Conservation (phyloP, 1,284 basidiomycete genomes). For the Fistulinella cinereoalba region DNA sequence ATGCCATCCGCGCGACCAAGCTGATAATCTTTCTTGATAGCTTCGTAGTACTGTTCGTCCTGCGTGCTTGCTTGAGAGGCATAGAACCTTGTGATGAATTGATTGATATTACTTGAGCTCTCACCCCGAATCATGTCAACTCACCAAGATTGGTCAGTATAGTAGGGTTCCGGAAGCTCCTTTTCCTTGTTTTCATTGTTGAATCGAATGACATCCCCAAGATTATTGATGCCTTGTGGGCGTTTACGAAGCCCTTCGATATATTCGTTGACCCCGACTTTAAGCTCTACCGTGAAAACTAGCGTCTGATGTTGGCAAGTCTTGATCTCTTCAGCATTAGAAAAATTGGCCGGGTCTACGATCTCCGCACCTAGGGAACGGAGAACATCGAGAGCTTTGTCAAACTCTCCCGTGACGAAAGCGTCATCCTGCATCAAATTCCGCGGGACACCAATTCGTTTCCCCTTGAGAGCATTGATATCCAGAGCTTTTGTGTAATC, state of each 20-base stretch:
- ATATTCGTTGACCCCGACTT: constrained; percentile 33
- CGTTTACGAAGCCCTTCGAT: constrained; percentile 21
- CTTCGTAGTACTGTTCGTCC: constrained; percentile 39
- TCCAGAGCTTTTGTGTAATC: constrained; percentile 41
- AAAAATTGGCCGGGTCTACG: constrained; percentile 43
- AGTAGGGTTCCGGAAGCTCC: constrained; percentile 41
- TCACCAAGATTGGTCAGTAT: constrained; percentile 41
- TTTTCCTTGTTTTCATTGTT: constrained; percentile 40
- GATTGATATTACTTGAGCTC: not conserved
- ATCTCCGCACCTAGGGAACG: constrained; percentile 40
- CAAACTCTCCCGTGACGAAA: constrained; percentile 31
- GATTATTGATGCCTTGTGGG: constrained; percentile 34
- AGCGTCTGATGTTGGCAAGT: constrained; percentile 32
- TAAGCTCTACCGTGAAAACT: constrained; percentile 42
- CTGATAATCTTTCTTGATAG: constrained; percentile 36
- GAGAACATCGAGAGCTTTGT: constrained; percentile 39
- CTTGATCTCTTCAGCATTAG: constrained; percentile 35
- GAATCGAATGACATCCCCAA: constrained; percentile 44
- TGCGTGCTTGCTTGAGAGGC: constrained; percentile 36
- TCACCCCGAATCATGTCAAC: constrained; percentile 7
- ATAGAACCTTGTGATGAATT: constrained; percentile 33
- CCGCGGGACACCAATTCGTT: constrained; percentile 43
- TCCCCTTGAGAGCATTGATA: constrained; percentile 37
- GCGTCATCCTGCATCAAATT: constrained; percentile 15
- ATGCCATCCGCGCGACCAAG: constrained; percentile 44